Evolutionary conservation across 75 land plant species (phyloP).

Genomic region (Chamaecyparis obtusa): DNA sequence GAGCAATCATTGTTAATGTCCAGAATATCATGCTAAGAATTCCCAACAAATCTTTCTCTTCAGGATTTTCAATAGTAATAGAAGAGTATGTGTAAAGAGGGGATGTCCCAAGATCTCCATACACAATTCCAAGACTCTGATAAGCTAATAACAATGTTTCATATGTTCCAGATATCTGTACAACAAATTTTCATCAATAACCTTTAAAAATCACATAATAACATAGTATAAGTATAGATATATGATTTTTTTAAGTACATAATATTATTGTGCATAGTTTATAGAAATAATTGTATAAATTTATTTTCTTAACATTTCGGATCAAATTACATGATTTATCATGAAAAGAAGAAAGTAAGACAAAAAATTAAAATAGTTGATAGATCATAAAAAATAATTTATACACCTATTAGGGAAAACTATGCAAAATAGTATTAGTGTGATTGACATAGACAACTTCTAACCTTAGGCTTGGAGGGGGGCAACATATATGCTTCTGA

Average conservation of each 20-base stretch:
- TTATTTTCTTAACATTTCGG: too few relatives aligned
- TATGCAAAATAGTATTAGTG: too few relatives aligned
- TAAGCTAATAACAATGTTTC: slow-evolving; percentile 42
- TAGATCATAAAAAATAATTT: too few relatives aligned
- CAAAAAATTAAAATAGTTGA: too few relatives aligned
- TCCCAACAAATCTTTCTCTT: slow-evolving; percentile 42
- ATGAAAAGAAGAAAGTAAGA: too few relatives aligned
- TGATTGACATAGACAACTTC: neutral
- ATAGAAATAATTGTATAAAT: too few relatives aligned
- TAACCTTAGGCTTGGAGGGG: neutral
- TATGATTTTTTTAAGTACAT: too few relatives aligned
- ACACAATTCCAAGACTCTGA: slow-evolving; percentile 61
- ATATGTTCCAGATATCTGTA: slow-evolving; percentile 22
- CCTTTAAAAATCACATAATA: too few relatives aligned
- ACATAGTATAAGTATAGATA: too few relatives aligned
- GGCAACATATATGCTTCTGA: neutral
- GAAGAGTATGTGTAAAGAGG: slow-evolving; percentile 58
- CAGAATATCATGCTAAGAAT: slow-evolving; percentile 53
- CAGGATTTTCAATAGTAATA: slow-evolving; percentile 28
- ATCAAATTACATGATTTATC: too few relatives aligned
- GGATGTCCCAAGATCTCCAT: slow-evolving; percentile 59
- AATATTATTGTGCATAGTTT: too few relatives aligned
- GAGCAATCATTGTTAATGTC: slow-evolving; percentile 47
- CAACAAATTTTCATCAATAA: neutral
- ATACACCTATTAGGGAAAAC: too few relatives aligned